Evolutionary conservation across 441 rosid genomes (phyloP).

Genomic region (Iberis amara): DNA sequence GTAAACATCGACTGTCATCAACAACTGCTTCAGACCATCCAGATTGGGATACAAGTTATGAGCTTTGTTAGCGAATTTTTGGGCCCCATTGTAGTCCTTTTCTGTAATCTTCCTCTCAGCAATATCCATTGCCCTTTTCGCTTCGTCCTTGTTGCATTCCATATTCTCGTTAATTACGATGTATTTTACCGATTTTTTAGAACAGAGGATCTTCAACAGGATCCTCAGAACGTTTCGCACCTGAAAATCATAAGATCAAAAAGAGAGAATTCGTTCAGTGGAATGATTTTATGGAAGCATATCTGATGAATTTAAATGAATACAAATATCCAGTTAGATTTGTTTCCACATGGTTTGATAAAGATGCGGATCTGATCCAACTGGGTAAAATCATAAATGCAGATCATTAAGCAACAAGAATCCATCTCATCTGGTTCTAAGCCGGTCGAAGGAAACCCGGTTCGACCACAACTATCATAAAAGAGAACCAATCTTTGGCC

Average conservation of each 20-base stretch:
- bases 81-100: slow-evolving; percentile 69
- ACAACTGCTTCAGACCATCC: slow-evolving; percentile 64
- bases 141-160: slow-evolving; percentile 98
- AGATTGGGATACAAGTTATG: slow-evolving; percentile 66
- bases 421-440: slow-evolving; percentile 4
- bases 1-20: slow-evolving; percentile 56
- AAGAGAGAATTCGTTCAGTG: not conserved
- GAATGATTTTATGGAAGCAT: slow-evolving; percentile 6
- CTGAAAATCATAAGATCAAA: slow-evolving; percentile 18
- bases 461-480: slow-evolving; percentile 2
- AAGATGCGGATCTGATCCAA: slow-evolving; percentile 14
- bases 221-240: slow-evolving; percentile 11
- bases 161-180: slow-evolving; percentile 24
- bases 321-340: slow-evolving; percentile 11
- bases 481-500: slow-evolving; percentile 12
- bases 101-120: slow-evolving; percentile 69
- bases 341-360: slow-evolving; percentile 15
- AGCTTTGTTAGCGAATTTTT: slow-evolving; percentile 74
- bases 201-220: slow-evolving; percentile 21
- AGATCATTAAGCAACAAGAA: slow-evolving; percentile 3
- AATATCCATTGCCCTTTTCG: slow-evolving; percentile 78
- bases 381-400: slow-evolving; percentile 18
- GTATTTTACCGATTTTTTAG: not conserved
- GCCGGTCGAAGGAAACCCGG: slow-evolving; percentile 5
- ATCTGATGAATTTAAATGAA: not conserved